phyloP scores from a whole-genome alignment of 352 stramenopile genomes.

The Globisporangium barbulae region DNA sequence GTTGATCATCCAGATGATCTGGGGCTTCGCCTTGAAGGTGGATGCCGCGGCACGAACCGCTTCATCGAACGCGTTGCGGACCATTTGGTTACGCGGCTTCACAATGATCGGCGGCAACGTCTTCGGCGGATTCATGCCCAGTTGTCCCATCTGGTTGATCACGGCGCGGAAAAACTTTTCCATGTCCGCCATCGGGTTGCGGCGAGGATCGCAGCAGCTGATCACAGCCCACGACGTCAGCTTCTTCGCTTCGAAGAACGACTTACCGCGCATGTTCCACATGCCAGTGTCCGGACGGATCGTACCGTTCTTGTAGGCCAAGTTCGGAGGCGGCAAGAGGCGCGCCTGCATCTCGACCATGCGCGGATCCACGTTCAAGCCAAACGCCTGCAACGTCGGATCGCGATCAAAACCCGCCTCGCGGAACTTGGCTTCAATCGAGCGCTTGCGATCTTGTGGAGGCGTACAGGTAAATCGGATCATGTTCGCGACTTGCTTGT shows the following conservation, averaged over 20 bases:
- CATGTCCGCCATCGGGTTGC: conserved; percentile 27
- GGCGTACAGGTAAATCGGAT: conserved; percentile 65
- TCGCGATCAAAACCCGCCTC: conserved; percentile 58
- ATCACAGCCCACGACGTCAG: conserved; percentile 51
- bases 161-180: conserved; percentile 58
- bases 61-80: conserved; percentile 40
- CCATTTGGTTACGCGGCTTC: conserved; percentile 25
- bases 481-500: conserved; percentile 83
- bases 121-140: conserved; percentile 47
- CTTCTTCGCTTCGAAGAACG: conserved; percentile 37
- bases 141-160: conserved; percentile 43
- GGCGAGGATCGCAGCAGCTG: conserved; percentile 46
- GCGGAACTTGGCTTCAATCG: conserved; percentile 58
- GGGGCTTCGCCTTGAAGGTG: conserved; percentile 25
- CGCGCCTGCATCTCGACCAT: conserved; percentile 57
- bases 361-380: conserved; percentile 41
- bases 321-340: conserved; percentile 36
- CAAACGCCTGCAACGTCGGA: conserved; percentile 50
- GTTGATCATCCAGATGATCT: conserved; percentile 68
- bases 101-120: conserved; percentile 43
- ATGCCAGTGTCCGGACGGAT: conserved; percentile 51
- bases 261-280: conserved; percentile 73
- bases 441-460: conserved; percentile 48
- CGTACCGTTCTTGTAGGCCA: conserved; percentile 47
- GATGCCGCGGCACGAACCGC: conserved; percentile 30